Percentiles rank a stretch among this genome's conserved stretches.
Evolutionary conservation across 495 filamentous ascomycete genomes (phyloP).

Genomic region (Aspergillus indologenus): DNA sequence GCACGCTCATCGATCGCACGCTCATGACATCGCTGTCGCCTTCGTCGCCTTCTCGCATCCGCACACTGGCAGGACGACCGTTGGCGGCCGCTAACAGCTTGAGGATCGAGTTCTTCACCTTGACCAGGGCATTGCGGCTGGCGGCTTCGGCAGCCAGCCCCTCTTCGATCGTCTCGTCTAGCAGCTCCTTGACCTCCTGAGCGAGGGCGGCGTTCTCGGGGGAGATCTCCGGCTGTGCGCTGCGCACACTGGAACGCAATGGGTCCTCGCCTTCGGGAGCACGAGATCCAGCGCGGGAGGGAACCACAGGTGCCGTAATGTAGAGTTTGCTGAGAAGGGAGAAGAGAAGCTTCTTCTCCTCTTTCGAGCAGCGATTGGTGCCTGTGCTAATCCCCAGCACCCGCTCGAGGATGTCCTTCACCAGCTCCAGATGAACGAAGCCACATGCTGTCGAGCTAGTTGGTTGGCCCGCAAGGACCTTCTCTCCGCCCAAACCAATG

Average conservation of each 20-base stretch:
- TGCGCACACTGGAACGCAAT: constrained; percentile 40
- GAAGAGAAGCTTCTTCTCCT: constrained; percentile 81
- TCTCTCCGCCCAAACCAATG: constrained; percentile 62
- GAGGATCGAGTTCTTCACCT: constrained; percentile 62
- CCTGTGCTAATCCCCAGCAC: constrained; percentile 30
- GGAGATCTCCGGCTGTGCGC: constrained; percentile 34
- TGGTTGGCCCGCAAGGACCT: constrained; percentile 49
- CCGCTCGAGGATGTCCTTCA: constrained; percentile 36
- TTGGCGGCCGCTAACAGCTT: constrained; percentile 46
- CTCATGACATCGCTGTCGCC: constrained; percentile 30
- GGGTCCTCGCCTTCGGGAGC: constrained; percentile 39
- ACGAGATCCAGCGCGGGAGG: constrained; percentile 38
- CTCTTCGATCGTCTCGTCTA: constrained; percentile 66
- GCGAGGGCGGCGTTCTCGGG: constrained; percentile 37
- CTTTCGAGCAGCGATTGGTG: constrained; percentile 53
- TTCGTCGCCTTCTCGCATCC: constrained; percentile 40
- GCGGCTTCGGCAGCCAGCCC: constrained; percentile 68
- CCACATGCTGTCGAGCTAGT: constrained; percentile 48
- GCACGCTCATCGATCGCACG: constrained; percentile 27
- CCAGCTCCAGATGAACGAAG: constrained; percentile 50
- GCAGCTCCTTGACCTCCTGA: constrained; percentile 46
- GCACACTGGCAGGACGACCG: constrained; percentile 33
- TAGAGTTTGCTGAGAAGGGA: constrained; percentile 79
- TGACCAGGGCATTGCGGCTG: constrained; percentile 71
- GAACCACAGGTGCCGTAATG: constrained; percentile 54